Percentiles rank a stretch among this genome's conserved stretches.
phyloP scores from a whole-genome alignment of 2,329 filamentous ascomycete species.

The Aspergillus tamarii region DNA sequence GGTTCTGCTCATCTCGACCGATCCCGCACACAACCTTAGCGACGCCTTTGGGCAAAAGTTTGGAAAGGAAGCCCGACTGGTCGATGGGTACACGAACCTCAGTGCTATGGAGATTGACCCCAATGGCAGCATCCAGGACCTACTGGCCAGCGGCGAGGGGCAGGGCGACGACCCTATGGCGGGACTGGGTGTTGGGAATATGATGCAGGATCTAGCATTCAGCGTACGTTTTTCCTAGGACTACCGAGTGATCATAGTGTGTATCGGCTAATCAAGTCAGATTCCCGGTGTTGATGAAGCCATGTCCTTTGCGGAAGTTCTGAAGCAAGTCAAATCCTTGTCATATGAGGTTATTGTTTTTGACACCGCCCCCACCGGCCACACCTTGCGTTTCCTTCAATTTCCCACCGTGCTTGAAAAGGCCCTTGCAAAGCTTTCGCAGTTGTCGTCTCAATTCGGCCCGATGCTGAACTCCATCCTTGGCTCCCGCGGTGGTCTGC shows the following conservation, averaged over 20 bases:
- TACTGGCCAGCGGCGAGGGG: conserved; percentile 75
- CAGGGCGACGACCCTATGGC: conserved; percentile 67
- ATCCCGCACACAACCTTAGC: conserved; percentile 95
- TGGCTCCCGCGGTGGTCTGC: conserved; percentile 73
- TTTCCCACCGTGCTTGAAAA: conserved; percentile 98
- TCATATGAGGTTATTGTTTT: conserved; percentile 99
- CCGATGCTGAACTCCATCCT: conserved; percentile 94
- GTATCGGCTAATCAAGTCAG: conserved; percentile 50
- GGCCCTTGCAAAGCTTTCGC: conserved; percentile 93
- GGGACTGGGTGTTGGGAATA: conserved; percentile 76
- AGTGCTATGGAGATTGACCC: conserved; percentile 99
- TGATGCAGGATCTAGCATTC: conserved; percentile 99
- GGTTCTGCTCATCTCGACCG: conserved; percentile 96
- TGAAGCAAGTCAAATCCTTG: conserved; percentile 98
- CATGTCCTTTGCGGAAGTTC: conserved; percentile 98
- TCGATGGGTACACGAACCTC: conserved; percentile 90
- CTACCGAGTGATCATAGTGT: background rate
- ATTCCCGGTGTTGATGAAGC: conserved; percentile 98
- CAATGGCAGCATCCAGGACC: conserved; percentile 94
- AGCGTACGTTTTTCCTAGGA: conserved; percentile 59
- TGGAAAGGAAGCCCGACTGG: conserved; percentile 91
- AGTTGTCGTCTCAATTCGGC: conserved; percentile 91
- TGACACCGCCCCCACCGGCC: conserved; percentile 95
- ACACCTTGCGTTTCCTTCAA: conserved; percentile 97
- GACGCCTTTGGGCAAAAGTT: conserved; percentile 99